These are phyloP conservation scores for Xylaria sp. DNA, from an alignment of 2,329 filamentous ascomycete species.

Conservation along the genomic window DNA sequence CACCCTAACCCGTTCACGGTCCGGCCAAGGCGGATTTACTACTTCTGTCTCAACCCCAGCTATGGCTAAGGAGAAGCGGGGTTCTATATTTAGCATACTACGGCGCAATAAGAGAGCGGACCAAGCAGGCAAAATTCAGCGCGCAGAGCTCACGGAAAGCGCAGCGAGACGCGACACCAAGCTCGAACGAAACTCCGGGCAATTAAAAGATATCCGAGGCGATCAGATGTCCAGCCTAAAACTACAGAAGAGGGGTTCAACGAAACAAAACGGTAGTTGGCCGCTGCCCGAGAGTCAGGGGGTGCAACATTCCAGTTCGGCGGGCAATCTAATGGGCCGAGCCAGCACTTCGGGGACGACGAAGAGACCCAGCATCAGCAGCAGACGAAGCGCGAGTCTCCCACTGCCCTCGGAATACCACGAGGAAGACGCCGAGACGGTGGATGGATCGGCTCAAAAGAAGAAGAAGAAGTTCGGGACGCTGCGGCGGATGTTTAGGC, in stretches of 20 bases:
- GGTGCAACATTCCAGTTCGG: constrained; percentile 33
- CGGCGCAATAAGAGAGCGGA: constrained; percentile 64
- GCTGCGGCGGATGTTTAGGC: constrained; percentile 58
- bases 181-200: constrained; percentile 59
- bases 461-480: constrained; percentile 59
- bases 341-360: constrained; percentile 8
- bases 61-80: constrained; percentile 42
- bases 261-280: constrained; percentile 49
- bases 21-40: constrained; percentile 30
- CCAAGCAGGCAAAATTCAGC: constrained; percentile 54
- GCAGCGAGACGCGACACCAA: constrained; percentile 64
- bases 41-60: constrained; percentile 28
- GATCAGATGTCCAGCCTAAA: constrained; percentile 42
- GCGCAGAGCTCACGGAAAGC: constrained; percentile 56
- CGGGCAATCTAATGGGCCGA: constrained; percentile 30
- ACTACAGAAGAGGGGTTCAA: constrained; percentile 49
- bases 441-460: constrained; percentile 17
- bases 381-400: constrained; percentile 33
- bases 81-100: constrained; percentile 61
- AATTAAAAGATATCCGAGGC: constrained; percentile 52
- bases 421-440: constrained; percentile 16
- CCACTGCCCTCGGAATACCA: constrained; percentile 37
- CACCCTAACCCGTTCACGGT: constrained; percentile 31
- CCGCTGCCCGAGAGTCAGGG: constrained; percentile 39
- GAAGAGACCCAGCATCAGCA: constrained; percentile 21